Evolutionary conservation across 805 yeast species (phyloP).

Genomic region (Candida michaelii): DNA sequence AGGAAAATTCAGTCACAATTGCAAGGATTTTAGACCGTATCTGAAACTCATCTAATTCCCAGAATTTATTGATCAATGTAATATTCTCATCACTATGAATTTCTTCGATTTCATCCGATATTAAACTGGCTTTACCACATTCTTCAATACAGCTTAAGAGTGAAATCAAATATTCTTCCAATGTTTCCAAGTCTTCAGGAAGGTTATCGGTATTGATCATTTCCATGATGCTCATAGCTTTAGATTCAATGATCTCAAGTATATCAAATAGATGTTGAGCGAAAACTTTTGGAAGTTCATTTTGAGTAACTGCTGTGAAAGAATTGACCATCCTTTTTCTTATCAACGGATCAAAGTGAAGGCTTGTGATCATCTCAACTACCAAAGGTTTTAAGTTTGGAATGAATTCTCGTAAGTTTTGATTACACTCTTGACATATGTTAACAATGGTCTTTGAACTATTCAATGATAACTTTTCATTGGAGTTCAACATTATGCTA

Average conservation of each 20-base stretch:
- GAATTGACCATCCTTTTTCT: constrained; percentile 63
- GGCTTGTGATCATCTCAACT: constrained; percentile 45
- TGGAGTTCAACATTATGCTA: constrained; percentile 27
- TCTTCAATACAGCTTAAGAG: constrained; percentile 64
- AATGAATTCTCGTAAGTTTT: constrained; percentile 38
- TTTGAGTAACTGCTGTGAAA: constrained; percentile 61
- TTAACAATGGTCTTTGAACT: constrained; percentile 55
- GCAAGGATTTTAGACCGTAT: constrained; percentile 44
- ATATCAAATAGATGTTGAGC: constrained; percentile 23
- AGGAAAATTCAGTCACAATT: constrained; percentile 43
- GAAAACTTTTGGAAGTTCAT: constrained; percentile 35
- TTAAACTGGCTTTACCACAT: constrained; percentile 66
- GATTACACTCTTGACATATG: constrained; percentile 56
- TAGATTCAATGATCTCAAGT: constrained; percentile 19
- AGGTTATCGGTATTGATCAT: constrained; percentile 14
- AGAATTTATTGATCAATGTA: constrained; percentile 32
- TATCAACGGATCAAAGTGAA: constrained; percentile 42
- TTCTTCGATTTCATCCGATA: constrained; percentile 53
- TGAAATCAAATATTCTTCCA: constrained; percentile 51
- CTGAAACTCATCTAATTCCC: constrained; percentile 49
- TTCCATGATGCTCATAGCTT: constrained; percentile 7
- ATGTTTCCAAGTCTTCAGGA: constrained; percentile 16
- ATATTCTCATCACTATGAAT: constrained; percentile 34
- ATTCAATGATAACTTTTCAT: constrained; percentile 27
- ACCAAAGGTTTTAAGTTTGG: constrained; percentile 51